These are phyloP conservation scores for Huiozyma naganishii DNA, from an alignment of 805 yeast genomes.

Conservation along the genomic window DNA sequence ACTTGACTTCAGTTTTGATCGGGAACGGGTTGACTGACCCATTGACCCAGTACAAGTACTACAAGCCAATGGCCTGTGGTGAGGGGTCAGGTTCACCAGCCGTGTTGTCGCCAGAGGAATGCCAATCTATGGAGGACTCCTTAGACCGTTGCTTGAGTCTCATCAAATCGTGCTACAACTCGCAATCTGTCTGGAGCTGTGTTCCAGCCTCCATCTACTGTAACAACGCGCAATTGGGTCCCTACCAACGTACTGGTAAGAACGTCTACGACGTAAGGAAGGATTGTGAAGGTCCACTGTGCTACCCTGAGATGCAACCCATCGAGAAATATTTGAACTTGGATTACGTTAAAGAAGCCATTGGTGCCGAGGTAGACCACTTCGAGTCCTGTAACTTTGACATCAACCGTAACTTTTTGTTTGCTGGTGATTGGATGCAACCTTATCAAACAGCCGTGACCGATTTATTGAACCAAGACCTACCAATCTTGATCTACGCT, in stretches of 20 bases:
- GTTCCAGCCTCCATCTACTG: constrained; percentile 88
- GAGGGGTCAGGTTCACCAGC: constrained; percentile 67
- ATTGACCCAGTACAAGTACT: constrained; percentile 62
- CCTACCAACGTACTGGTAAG: constrained; percentile 74
- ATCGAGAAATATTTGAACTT: constrained; percentile 71
- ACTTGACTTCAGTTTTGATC: constrained; percentile 67
- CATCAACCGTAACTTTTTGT: constrained; percentile 67
- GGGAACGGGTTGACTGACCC: constrained; percentile 92
- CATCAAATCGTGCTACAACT: constrained; percentile 66
- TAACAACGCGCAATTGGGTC: constrained; percentile 71
- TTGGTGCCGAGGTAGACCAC: constrained; percentile 82
- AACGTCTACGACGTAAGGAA: constrained; percentile 86
- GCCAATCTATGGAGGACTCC: constrained; percentile 55
- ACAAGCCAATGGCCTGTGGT: constrained; percentile 93
- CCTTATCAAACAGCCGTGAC: constrained; percentile 74
- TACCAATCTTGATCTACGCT: constrained; percentile 84
- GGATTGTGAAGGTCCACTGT: constrained; percentile 56
- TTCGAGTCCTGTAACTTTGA: constrained; percentile 70
- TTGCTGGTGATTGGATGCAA: constrained; percentile 87
- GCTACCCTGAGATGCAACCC: constrained; percentile 71
- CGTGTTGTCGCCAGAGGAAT: constrained; percentile 67
- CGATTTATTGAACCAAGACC: constrained; percentile 53
- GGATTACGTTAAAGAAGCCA: constrained; percentile 62
- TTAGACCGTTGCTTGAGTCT: constrained; percentile 71
- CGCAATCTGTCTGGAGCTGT: constrained; percentile 72